A percentile compares a stretch with the other conserved stretches of the same genome.
These are phyloP conservation scores for Ganoderma resinaceum DNA, from an alignment of 1,284 basidiomycete species.

Conservation along the genomic window DNA sequence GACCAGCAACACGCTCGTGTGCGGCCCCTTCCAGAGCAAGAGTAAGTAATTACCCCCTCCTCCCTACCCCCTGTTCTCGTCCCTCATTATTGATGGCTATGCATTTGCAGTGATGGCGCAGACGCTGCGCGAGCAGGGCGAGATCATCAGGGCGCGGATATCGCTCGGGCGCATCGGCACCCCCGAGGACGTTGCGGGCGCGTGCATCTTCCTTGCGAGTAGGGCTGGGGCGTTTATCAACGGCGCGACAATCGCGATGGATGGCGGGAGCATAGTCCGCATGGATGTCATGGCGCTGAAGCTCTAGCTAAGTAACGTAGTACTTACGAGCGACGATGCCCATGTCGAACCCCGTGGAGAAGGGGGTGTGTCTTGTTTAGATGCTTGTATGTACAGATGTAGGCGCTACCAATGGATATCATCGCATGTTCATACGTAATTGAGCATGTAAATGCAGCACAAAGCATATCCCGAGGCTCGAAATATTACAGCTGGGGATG, in stretches of 20 bases:
- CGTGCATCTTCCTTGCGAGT: conserved; percentile 68
- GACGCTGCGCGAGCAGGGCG: conserved; percentile 56
- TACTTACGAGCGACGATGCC: too few species aligned
- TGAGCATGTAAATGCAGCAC: neutral
- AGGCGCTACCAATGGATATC: too few species aligned
- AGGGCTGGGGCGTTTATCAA: conserved; percentile 69
- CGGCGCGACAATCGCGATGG: conserved; percentile 66
- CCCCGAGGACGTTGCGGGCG: conserved; percentile 69
- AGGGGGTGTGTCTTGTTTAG: neutral
- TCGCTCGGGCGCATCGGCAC: conserved; percentile 65
- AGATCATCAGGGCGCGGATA: conserved; percentile 52
- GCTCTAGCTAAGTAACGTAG: conserved; percentile 18
- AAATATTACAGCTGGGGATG: too few species aligned
- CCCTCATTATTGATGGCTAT: neutral
- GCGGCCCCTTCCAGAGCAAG: conserved; percentile 63
- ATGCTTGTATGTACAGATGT: neutral
- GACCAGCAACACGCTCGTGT: conserved; percentile 74
- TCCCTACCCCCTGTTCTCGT: too few species aligned
- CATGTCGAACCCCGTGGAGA: neutral
- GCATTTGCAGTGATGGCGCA: conserved; percentile 62
- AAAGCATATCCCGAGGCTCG: neutral
- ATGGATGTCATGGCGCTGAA: conserved; percentile 24
- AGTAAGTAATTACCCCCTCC: conserved; percentile 43
- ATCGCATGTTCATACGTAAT: too few species aligned
- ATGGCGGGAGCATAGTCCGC: conserved; percentile 48